Evolutionary conservation across 78 protist genomes (phyloP).

Genomic region (Emiliania huxleyi): DNA sequence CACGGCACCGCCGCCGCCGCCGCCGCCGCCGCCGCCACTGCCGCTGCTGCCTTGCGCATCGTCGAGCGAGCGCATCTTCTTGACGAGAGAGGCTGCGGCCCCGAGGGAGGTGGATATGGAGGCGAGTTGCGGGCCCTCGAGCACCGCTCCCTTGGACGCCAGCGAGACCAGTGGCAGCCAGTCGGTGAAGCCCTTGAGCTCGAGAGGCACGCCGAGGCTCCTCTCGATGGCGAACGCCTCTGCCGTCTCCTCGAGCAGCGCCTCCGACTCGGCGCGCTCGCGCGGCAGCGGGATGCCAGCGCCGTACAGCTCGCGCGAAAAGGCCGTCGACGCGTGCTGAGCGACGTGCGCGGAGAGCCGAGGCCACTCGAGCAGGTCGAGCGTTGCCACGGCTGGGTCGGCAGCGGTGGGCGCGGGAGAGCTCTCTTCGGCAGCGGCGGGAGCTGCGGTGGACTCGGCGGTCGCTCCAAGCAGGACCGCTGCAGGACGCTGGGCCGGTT

Average conservation of each 20-base stretch:
- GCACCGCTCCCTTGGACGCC: neutral
- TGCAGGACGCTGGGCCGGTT: too few relatives aligned
- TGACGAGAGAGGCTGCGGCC: neutral
- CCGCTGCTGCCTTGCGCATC: too few relatives aligned
- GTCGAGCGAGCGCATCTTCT: neutral
- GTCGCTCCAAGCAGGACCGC: too few relatives aligned
- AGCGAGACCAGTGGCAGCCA: neutral
- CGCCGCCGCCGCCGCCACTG: neutral
- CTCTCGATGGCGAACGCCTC: neutral
- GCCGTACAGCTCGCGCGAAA: neutral
- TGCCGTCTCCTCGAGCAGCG: neutral
- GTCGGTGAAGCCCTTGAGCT: neutral
- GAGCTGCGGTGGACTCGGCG: too few relatives aligned
- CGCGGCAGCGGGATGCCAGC: neutral
- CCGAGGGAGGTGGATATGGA: neutral
- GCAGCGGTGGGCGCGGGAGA: neutral
- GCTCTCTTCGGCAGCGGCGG: too few relatives aligned
- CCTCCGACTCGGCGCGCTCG: neutral
- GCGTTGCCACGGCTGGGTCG: neutral
- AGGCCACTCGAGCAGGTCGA: conserved; percentile 6
- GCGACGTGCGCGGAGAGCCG: conserved; percentile 11
- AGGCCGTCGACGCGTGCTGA: neutral
- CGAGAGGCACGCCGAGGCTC: neutral
- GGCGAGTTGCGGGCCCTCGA: neutral
- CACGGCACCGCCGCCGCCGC: neutral